These are phyloP conservation scores for Saturnispora halmiae DNA, from an alignment of 805 yeast species.

Conservation along the genomic window DNA sequence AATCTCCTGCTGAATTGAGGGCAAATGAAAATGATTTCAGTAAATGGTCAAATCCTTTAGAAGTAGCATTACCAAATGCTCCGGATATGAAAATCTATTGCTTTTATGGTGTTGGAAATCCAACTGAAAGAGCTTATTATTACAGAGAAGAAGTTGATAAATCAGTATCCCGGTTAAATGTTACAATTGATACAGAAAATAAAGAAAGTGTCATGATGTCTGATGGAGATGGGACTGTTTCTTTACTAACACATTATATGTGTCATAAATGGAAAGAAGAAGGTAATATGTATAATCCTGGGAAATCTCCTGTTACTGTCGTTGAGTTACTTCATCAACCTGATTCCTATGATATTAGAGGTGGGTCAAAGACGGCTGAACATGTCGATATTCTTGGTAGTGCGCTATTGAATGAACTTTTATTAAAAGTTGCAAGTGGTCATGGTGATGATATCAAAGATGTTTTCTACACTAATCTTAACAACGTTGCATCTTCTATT, in stretches of 20 bases:
- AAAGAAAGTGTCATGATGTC: conserved; percentile 66
- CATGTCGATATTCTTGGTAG: conserved; percentile 95
- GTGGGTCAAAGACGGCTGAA: conserved; percentile 96
- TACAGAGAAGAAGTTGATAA: conserved; percentile 64
- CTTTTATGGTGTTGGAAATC: conserved; percentile 93
- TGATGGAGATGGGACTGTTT: conserved; percentile 96
- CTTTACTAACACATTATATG: conserved; percentile 76
- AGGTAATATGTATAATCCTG: conserved; percentile 71
- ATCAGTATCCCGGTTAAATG: conserved; percentile 43
- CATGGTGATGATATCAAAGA: conserved; percentile 58
- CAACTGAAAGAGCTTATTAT: conserved; percentile 88
- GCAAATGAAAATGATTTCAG: conserved; percentile 60
- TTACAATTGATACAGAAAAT: conserved; percentile 61
- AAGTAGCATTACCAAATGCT: conserved; percentile 85
- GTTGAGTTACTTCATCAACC: conserved; percentile 94
- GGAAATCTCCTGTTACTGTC: conserved; percentile 55
- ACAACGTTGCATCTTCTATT: conserved; percentile 16
- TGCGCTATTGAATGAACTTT: conserved; percentile 81
- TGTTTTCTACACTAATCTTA: conserved; percentile 47
- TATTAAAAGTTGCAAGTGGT: conserved; percentile 78
- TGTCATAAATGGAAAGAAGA: conserved; percentile 80
- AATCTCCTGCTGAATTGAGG: conserved; percentile 45
- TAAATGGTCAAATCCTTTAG: conserved; percentile 93
- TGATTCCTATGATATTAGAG: conserved; percentile 85
- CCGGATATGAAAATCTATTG: conserved; percentile 86